Evolutionary conservation across 1,139 yeast species (phyloP), one percentile per base, ranked within the genome.

Genomic region (Debaryomycetaceae sp.): DNA sequence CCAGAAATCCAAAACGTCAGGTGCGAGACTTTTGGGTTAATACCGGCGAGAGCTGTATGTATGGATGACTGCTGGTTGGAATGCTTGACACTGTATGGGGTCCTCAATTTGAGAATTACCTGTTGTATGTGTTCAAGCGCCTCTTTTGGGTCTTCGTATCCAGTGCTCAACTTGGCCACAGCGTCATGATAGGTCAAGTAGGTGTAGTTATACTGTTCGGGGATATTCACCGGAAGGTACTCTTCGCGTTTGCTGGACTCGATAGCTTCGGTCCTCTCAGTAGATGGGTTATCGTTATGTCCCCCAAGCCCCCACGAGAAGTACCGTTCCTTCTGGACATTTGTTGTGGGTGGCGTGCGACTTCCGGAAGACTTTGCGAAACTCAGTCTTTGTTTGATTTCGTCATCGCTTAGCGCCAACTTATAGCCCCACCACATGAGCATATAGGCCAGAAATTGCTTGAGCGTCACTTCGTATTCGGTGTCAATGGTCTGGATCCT

Each of bases 391-490:
- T n/a, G n/a, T 13, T 36, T 32, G 18, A 40, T 35, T 19, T 45
- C 35, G 14, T 36, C 26, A 24, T 36, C 13, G 23, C 59, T 53
- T 19, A 72, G 52, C 22, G 56, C 57, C 8, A 78, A 66, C 3
- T 71, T 68, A 34, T 76, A 66, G 3, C 86, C 91, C 62, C 78
- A 69, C 34, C 66, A 74, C 35, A 71, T 72, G 38, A 84, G 58
- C 28, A 81, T 48, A 39, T 77, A 71, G 24, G 83, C 77, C 91
- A 93, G 83, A 30, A 78, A 67, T 48, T 83, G 89, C 56, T 85
- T 85, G 44, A 86, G 65, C 24, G 65, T 65, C 34, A 69, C 60
- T 46, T 83, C 93, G 55, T 84, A 81, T 23, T 75, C 78, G 2
- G 65, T 56, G 9, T 78, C 70, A 29, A 85, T 60, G 17, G 77